These are phyloP conservation scores for Botryosphaeria dothidea DNA, from an alignment of 2,329 filamentous ascomycete genomes.

Conservation along the genomic window DNA sequence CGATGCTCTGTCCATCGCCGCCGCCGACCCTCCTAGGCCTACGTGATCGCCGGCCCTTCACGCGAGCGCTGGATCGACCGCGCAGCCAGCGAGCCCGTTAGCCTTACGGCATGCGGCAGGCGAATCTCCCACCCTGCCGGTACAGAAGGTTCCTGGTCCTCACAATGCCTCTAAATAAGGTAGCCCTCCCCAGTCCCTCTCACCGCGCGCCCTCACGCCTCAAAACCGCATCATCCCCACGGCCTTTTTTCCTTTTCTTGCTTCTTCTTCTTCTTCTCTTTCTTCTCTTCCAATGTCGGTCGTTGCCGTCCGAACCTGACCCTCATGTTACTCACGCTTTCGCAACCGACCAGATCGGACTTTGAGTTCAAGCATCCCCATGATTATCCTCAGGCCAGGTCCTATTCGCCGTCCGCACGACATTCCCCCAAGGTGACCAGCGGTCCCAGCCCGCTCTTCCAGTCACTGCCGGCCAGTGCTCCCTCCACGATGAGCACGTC, in stretches of 20 bases:
- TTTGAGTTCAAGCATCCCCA: constrained; percentile 50
- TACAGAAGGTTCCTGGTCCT: constrained; percentile 18
- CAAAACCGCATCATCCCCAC: background rate
- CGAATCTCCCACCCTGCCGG: constrained; percentile 19
- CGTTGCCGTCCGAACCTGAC: constrained; percentile 11
- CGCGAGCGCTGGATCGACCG: constrained; percentile 20
- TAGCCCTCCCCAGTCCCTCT: constrained; percentile 13
- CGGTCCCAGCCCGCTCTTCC: constrained; percentile 34
- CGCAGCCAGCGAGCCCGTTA: constrained; percentile 19
- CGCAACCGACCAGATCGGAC: constrained; percentile 49
- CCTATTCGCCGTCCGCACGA: constrained; percentile 40
- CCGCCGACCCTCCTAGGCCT: constrained; percentile 1
- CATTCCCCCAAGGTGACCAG: constrained; percentile 43
- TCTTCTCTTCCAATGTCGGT: constrained; percentile 17
- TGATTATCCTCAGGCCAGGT: constrained; percentile 49
- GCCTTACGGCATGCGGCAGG: constrained; percentile 20
- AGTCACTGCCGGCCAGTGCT: constrained; percentile 43
- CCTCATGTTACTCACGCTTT: constrained; percentile 54
- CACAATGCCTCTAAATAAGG: constrained; percentile 11
- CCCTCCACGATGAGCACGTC: constrained; percentile 50
- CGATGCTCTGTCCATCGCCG: background rate
- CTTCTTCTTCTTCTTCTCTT: constrained; percentile 11
- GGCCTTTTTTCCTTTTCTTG: background rate
- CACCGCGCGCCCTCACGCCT: background rate
- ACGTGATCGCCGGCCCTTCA: constrained; percentile 18